A percentile compares a stretch with the other conserved stretches of the same genome.
Conservation (phyloP, 2,329 filamentous ascomycete species). For the Alternaria arborescens region DNA sequence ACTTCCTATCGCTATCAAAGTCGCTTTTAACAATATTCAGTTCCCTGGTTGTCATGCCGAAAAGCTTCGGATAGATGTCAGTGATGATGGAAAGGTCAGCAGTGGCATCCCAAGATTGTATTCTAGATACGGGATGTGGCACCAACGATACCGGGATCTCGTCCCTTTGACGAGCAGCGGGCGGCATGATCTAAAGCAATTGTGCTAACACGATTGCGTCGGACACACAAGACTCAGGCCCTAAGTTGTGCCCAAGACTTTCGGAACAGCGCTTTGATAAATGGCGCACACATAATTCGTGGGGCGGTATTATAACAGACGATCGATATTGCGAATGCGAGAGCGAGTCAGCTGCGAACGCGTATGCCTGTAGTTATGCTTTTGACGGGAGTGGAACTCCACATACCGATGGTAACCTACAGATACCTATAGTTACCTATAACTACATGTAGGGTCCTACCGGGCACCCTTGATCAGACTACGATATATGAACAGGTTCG, state of each 20-base stretch:
- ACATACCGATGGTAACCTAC: slow-evolving; percentile 12
- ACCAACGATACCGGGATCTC: slow-evolving; percentile 3
- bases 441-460: background rate
- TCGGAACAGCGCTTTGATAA: background rate
- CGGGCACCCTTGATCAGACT: slow-evolving; percentile 23
- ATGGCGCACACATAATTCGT: slow-evolving; percentile 25
- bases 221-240: background rate
- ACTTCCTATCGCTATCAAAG: background rate
- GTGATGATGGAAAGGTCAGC: background rate
- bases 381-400: slow-evolving; percentile 28
- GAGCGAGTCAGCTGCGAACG: slow-evolving; percentile 21
- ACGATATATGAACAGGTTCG: slow-evolving; percentile 34
- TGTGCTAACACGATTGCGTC: slow-evolving; percentile 10
- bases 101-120: background rate
- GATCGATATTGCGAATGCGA: slow-evolving; percentile 23
- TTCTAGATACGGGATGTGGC: background rate
- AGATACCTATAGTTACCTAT: slow-evolving; percentile 3
- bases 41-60: background rate
- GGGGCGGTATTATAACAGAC: slow-evolving; percentile 25
- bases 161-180: background rate
- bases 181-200: background rate
- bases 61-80: background rate
- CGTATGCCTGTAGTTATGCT: slow-evolving; percentile 23
- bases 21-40: slow-evolving; percentile 2
- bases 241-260: slow-evolving; percentile 4